Evolutionary conservation across 1,139 yeast species (phyloP).

Genomic region (Martiniozyma asiatica): DNA sequence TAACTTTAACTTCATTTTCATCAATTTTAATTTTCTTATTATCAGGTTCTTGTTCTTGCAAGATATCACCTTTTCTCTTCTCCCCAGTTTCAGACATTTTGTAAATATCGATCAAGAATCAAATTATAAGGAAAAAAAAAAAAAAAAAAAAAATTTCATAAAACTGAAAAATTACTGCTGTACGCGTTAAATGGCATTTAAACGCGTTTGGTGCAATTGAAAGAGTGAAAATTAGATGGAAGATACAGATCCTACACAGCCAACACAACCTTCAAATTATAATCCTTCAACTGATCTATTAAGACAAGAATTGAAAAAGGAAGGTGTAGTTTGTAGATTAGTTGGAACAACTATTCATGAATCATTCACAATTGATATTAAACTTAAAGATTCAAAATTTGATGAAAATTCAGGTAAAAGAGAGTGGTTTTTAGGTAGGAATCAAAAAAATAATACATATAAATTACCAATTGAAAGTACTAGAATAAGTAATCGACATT

Average conservation of each 20-base stretch:
- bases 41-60: background rate
- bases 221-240: slow-evolving; percentile 1
- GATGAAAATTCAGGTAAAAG: slow-evolving; percentile 27
- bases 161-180: background rate
- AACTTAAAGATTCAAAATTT: slow-evolving; percentile 19
- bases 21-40: background rate
- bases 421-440: slow-evolving; percentile 74
- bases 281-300: slow-evolving; percentile 27
- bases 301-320: slow-evolving; percentile 25
- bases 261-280: slow-evolving; percentile 42
- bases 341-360: slow-evolving; percentile 40
- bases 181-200: background rate
- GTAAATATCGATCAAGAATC: background rate
- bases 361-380: slow-evolving; percentile 21
- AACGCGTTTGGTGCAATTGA: too few relatives aligned
- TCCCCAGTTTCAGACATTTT: slow-evolving; percentile 6
- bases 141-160: background rate
- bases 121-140: background rate
- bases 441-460: slow-evolving; percentile 46
- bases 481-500: slow-evolving; percentile 69
- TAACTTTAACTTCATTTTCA: background rate
- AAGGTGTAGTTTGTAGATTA: slow-evolving; percentile 38
- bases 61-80: slow-evolving; percentile 3
- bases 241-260: slow-evolving; percentile 45
- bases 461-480: slow-evolving; percentile 46